Conservation (phyloP, 73 alveolate genomes). For the Uronychia setigera region DNA sequence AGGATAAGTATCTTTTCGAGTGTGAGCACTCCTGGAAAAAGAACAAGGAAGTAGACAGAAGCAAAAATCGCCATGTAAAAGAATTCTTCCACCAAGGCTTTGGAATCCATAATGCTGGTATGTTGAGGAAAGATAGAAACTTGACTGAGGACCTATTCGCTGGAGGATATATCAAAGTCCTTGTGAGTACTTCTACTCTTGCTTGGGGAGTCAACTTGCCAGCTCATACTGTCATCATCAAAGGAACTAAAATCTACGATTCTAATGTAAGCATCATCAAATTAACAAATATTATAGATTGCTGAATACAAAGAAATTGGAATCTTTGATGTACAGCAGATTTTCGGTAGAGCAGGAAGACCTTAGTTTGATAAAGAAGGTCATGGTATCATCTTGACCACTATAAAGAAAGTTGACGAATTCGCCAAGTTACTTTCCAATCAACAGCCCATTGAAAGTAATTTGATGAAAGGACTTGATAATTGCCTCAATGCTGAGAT, state of each 20-base stretch:
- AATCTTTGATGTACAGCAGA: slow-evolving; percentile 98
- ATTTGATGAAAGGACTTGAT: slow-evolving; percentile 55
- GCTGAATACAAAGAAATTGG: slow-evolving; percentile 96
- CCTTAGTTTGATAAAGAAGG: slow-evolving; percentile 99
- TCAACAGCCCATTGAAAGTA: slow-evolving; percentile 87
- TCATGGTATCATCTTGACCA: slow-evolving; percentile 91
- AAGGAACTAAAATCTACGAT: slow-evolving; percentile 97
- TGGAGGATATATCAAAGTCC: slow-evolving; percentile 93
- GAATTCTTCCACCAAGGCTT: slow-evolving; percentile 91
- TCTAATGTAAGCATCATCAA: slow-evolving; percentile 60
- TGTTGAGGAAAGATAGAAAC: slow-evolving; percentile 93
- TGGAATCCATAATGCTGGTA: slow-evolving; percentile 99
- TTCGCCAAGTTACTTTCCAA: slow-evolving; percentile 90
- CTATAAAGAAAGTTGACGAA: slow-evolving; percentile 75
- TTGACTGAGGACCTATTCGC: slow-evolving; percentile 90
- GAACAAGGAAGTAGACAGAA: slow-evolving; percentile 73
- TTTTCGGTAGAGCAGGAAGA: slow-evolving; percentile 99
- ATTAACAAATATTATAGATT: slow-evolving; percentile 8
- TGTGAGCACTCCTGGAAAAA: slow-evolving; percentile 67
- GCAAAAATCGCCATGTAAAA: slow-evolving; percentile 76
- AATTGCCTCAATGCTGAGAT: slow-evolving; percentile 81
- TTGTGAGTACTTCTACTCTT: slow-evolving; percentile 96
- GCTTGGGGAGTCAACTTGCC: slow-evolving; percentile 99
- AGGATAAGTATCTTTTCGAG: slow-evolving; percentile 73
- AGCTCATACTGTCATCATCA: slow-evolving; percentile 97